Evolutionary conservation across 306 rosid species (phyloP).

Genomic region (Abrus precatorius): DNA sequence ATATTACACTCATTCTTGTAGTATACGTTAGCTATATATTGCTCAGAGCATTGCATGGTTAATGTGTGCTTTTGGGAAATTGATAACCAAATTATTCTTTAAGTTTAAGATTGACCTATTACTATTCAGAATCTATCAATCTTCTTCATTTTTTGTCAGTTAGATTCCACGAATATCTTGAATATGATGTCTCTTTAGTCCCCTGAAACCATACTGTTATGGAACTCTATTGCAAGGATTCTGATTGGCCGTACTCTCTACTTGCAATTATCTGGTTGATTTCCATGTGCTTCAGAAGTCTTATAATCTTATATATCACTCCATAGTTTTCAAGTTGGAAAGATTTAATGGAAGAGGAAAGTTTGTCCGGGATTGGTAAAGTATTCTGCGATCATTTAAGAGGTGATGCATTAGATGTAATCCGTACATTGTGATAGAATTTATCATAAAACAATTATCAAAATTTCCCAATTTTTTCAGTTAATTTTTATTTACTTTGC

Average conservation of each 20-base stretch:
- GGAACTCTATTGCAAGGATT: not conserved
- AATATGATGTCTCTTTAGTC: not conserved
- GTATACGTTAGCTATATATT: not conserved
- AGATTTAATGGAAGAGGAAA: too few species aligned
- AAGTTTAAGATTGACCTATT: not conserved
- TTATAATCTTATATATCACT: too few species aligned
- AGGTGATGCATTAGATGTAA: too few species aligned
- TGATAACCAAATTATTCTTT: not conserved
- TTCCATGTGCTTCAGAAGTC: too few species aligned
- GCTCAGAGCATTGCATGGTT: slow-evolving; percentile 8
- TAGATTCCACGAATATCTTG: too few species aligned
- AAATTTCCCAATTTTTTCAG: not conserved
- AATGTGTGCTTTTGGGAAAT: not conserved
- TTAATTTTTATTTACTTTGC: not conserved
- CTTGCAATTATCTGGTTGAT: not conserved
- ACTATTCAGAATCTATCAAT: not conserved
- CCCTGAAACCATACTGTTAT: not conserved
- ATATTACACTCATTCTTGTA: not conserved
- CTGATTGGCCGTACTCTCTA: not conserved
- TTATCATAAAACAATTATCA: too few species aligned
- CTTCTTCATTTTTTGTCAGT: too few species aligned
- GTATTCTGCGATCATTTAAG: too few species aligned
- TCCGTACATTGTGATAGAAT: too few species aligned
- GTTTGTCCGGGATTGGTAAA: too few species aligned
- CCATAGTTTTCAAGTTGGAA: too few species aligned